Conservation (phyloP, 169 alveolate genomes). For the Plasmodium knowlesi region DNA sequence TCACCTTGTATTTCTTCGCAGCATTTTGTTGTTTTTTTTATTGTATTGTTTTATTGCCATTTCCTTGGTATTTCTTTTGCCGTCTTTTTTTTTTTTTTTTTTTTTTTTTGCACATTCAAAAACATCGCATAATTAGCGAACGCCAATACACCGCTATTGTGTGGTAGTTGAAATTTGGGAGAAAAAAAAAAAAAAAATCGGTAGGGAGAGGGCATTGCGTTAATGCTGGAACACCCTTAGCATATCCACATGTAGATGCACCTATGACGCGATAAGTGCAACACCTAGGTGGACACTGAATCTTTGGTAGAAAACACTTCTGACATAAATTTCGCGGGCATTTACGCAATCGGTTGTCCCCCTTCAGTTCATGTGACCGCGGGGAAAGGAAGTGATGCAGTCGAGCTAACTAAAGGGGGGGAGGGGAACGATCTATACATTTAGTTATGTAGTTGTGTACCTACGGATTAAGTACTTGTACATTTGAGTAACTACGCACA, state of each 20-base stretch:
- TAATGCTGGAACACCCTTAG: neutral
- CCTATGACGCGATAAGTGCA: neutral
- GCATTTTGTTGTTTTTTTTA: neutral
- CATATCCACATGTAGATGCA: neutral
- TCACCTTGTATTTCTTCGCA: neutral
- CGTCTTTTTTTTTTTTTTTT: neutral
- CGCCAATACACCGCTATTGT: neutral
- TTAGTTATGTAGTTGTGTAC: neutral
- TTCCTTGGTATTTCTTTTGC: neutral
- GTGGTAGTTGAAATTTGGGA: neutral
- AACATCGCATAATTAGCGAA: neutral
- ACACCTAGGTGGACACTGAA: neutral
- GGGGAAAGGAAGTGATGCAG: neutral
- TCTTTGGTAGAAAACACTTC: neutral
- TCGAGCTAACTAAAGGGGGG: neutral
- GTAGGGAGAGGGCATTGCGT: neutral
- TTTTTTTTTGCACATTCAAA: neutral
- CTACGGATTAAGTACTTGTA: neutral
- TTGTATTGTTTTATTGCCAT: neutral
- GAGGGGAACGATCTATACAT: neutral
- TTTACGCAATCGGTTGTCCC: neutral
- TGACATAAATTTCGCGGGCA: neutral
- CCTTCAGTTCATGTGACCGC: neutral
- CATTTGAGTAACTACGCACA: too few species aligned
- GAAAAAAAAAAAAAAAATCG: neutral